A percentile compares a stretch with the other conserved stretches of the same genome.
These are phyloP conservation scores for Agaricus blazei DNA, from an alignment of 768 basidiomycete species.

Conservation along the genomic window DNA sequence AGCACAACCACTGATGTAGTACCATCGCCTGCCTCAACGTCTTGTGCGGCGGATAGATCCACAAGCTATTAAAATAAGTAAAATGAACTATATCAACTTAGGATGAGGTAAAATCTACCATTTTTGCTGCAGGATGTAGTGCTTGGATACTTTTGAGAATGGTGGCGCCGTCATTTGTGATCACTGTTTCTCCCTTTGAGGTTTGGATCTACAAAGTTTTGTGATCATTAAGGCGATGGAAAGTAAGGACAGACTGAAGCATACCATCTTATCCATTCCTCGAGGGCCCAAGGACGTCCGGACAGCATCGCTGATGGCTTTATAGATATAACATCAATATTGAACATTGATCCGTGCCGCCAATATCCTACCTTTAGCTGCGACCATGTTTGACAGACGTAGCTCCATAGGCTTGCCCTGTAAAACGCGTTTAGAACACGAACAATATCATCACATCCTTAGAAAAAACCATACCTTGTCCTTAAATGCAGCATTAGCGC, in stretches of 20 bases:
- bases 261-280: constrained; percentile 99
- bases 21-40: constrained; percentile 97
- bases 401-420: constrained; percentile 99
- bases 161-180: constrained; percentile 98
- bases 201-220: constrained; percentile 76
- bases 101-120: constrained; percentile 49
- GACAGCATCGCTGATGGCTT: constrained; percentile 97
- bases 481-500: constrained; percentile 77
- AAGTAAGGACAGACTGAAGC: constrained; percentile 15
- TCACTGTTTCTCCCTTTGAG: constrained; percentile 91
- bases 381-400: constrained; percentile 94
- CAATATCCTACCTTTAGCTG: constrained; percentile 75
- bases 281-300: constrained; percentile 93
- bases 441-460: constrained; percentile 1
- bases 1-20: constrained; percentile 97
- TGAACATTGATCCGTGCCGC: background rate
- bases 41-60: constrained; percentile 96
- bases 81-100: constrained; percentile 1
- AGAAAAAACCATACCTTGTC: constrained; percentile 56
- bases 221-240: constrained; percentile 8
- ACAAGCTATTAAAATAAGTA: constrained; percentile 61
- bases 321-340: constrained; percentile 14
- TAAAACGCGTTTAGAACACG: constrained; percentile 21
- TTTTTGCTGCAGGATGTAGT: constrained; percentile 95
- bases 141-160: constrained; percentile 95